Percentiles rank a stretch among this genome's conserved stretches.
Conservation (phyloP, 306 rosid genomes). For the Oemleria cerasiformis region DNA sequence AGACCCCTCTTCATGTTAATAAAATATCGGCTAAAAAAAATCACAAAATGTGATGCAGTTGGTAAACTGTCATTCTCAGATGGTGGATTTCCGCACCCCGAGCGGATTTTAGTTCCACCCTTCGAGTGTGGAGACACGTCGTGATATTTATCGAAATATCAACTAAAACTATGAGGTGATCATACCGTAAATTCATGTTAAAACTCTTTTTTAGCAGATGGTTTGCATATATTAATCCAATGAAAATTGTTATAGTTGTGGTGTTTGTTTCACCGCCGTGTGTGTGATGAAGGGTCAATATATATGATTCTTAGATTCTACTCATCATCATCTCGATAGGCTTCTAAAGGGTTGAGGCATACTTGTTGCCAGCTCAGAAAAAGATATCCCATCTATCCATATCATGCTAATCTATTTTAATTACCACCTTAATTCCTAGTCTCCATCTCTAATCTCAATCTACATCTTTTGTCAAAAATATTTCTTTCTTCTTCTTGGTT, state of each 20-base stretch:
- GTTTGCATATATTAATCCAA: not conserved
- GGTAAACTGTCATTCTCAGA: too few species aligned
- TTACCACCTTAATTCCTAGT: too few species aligned
- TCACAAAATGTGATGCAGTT: too few species aligned
- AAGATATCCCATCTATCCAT: constrained; percentile 65
- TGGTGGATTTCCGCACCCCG: too few species aligned
- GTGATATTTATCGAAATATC: too few species aligned
- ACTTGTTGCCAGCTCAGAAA: constrained; percentile 71
- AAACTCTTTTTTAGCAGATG: not conserved
- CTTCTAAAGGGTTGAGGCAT: constrained; percentile 47
- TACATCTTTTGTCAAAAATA: not conserved
- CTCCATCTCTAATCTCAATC: not conserved
- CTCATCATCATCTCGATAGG: constrained; percentile 34
- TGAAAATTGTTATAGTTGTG: constrained; percentile 46
- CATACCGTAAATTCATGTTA: too few species aligned
- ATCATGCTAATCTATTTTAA: not conserved
- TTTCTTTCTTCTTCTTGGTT: not conserved
- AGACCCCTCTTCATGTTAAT: too few species aligned
- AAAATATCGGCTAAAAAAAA: too few species aligned
- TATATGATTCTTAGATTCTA: constrained; percentile 62
- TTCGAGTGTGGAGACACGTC: too few species aligned
- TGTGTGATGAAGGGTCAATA: constrained; percentile 19
- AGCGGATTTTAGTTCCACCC: too few species aligned
- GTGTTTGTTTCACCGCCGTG: constrained; percentile 36
- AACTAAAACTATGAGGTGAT: too few species aligned